Evolutionary conservation across 345 rosid species (phyloP), one percentile per base, ranked within the genome.

Genomic region (Luvunga scandens): DNA sequence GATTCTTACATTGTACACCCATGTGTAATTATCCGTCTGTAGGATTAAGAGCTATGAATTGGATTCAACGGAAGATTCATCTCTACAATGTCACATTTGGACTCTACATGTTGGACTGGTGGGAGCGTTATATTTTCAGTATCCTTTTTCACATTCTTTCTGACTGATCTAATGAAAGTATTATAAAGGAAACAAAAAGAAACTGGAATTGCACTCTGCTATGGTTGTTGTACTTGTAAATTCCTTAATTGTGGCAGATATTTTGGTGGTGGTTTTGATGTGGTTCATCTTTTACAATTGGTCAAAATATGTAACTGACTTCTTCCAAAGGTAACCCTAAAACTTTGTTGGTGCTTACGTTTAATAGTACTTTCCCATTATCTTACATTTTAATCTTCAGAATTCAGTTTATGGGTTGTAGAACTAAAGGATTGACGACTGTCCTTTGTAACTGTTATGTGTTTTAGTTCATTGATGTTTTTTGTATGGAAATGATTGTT

Each of bases 91-190:
- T 94, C 77, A 96, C 98, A 18, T 96, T 96, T 33, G 99, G 99
- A 70, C 97, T 96, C 71, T 94, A 79, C 87, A 96, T 96, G 99
- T 85, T 96, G 90, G 99, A 96, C 82, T 96, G 97, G 99, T 96
- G 97, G 99, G 98, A 96, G 86, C 97, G 99, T 50, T 93, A 79
- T 78, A 93, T 96, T 76, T 92, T 96, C 93, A 96, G 99, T 93
- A 94, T 95, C 99, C 97, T 87, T 72, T 75, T 71, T 76, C 66
- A 25, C 2, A 7, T 21, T 76, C 61, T 73, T 70, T 67, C 25
- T 28, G 22, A 68, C 68, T 28, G 28, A 27, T 60, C 39, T 38
- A 42, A 42, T 42, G n/a, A 68, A 24, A 39, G 12, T 9, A 6
- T 67, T 22, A 38, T 7, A 5, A 2, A 33, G 36, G 53, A 7